Conservation (phyloP, 116 monocot species). For the Thalassia testudinum region DNA sequence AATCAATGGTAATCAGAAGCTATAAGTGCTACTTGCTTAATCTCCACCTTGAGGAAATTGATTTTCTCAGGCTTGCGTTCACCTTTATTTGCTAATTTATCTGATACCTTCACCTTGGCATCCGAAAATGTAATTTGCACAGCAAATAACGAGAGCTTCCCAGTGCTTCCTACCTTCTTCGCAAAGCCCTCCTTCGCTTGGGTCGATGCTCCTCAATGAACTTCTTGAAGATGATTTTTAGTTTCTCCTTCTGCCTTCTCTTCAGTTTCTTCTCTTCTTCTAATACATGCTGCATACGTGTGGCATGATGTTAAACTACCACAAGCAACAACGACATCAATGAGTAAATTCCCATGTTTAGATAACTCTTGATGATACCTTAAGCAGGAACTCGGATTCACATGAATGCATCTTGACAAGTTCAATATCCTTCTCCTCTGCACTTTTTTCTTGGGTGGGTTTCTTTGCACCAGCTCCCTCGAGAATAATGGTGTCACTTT, state of each 20-base stretch:
- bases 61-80: no score
- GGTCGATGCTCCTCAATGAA: constrained; percentile 2
- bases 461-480: constrained; percentile 80
- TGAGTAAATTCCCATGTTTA: background rate
- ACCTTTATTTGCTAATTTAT: no score
- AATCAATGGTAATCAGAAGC: no score
- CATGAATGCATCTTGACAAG: constrained; percentile 9
- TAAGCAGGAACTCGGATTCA: constrained; percentile 9
- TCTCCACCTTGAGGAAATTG: no score
- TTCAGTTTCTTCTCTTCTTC: constrained; percentile 9
- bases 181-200: constrained; percentile 1
- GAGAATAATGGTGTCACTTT: constrained; percentile 63
- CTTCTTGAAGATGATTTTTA: constrained; percentile 8
- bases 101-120: no score
- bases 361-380: background rate
- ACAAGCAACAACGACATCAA: background rate
- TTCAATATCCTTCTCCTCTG: constrained; percentile 15
- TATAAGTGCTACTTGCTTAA: no score
- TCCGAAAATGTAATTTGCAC: no score
- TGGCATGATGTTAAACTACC: background rate
- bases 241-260: constrained; percentile 8
- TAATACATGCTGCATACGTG: constrained; percentile 3
- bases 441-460: constrained; percentile 39
- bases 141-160: background rate
- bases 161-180: background rate